phyloP scores from a whole-genome alignment of 305 asterid genomes.

The Solanum hybrid region DNA sequence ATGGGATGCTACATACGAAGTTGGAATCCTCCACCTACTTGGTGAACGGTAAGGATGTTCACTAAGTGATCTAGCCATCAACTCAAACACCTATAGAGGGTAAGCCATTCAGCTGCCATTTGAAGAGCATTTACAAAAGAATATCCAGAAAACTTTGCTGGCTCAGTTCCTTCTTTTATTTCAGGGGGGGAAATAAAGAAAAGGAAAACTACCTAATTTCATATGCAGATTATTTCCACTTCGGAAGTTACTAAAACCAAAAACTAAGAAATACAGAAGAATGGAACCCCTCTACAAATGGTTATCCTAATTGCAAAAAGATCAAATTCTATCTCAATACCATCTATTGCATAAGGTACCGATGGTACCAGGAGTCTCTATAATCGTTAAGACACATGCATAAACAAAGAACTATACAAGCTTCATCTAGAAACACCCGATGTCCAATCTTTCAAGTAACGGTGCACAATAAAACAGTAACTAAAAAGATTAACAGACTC shows the following conservation, averaged over 20 bases:
- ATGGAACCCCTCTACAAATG: not conserved
- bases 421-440: not conserved
- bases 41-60: not conserved
- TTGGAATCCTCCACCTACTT: not conserved
- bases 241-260: not conserved
- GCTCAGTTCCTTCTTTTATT: not conserved
- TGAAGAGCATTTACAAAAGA: not conserved
- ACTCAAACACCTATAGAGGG: not conserved
- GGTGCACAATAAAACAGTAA: not conserved
- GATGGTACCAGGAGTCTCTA: not conserved
- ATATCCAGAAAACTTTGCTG: not conserved
- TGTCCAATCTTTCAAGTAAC: not conserved
- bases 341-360: not conserved
- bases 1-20: not conserved
- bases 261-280: not conserved
- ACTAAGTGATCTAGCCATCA: not conserved
- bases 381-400: not conserved
- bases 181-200: not conserved
- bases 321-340: not conserved
- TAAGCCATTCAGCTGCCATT: not conserved
- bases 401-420: not conserved
- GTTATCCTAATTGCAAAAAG: not conserved
- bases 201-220: not conserved
- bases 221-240: not conserved
- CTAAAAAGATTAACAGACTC: not conserved